Base-by-base conservation (phyloP, 2,329 filamentous ascomycete species). In the Triangularia setosa region DNA sequence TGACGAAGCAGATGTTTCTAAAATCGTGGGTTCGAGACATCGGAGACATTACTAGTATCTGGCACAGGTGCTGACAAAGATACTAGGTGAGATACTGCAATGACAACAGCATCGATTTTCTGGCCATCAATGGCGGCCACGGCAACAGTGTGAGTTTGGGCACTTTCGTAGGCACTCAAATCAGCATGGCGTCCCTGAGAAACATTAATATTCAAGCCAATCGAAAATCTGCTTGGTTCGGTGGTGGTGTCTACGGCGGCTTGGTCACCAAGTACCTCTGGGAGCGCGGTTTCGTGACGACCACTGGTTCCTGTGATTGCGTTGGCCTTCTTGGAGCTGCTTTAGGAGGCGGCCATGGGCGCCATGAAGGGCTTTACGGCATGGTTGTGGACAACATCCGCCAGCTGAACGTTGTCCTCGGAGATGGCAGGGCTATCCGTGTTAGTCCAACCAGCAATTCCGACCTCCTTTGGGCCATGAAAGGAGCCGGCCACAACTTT, bases 401-500 rank as follows among this genome's bases (percentile, higher is more conserved):
- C 8, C 52, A 61, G 12, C 33, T 61, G 12, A 61, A 64, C n/a
- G 35, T 61, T 3, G 58, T 61, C 1, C 62, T 64, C 12, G 62
- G 48, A 4, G 44, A 64, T 24, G 53, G 63, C 33, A 28, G 21
- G 2, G 44, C 48, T 25, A 57, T 61, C 52, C 28, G 58, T 9
- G 62, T 64, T 30, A 64, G 61, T 18, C 24, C 58, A 1, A 53
- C 18, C 14, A 27, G 28, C 48, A 11, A 63, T n/a, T 54, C 40
- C 1, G 62, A 63, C 28, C 56, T 63, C 2, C 24, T 63, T 2
- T 63, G 62, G 62, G 62, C 28, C 1, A 35, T 63, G 27, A 63
- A 63, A 8, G 62, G 62, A 18, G 62, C 40, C 18, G 62, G 61
- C 9, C 61, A 44, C 30, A 63, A 63, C 61, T 63, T 63, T 30